A percentile compares a stretch with the other conserved stretches of the same genome.
These are phyloP conservation scores for Acanthamoeba comandoni DNA, from an alignment of 208 protist species.

Conservation along the genomic window DNA sequence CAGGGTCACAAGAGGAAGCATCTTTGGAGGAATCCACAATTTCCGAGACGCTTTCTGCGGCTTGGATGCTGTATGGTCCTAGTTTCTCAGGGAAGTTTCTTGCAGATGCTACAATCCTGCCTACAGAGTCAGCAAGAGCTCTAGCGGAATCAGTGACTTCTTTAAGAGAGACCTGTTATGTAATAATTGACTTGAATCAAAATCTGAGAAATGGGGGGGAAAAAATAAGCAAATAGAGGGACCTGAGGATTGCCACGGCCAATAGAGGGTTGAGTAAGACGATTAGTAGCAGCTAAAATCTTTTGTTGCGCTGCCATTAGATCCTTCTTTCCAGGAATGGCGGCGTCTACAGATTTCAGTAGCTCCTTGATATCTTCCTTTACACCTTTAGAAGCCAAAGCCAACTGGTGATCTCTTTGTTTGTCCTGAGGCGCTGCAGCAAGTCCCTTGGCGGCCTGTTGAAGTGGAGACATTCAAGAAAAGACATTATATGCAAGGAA, in stretches of 20 bases:
- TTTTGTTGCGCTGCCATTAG: slow-evolving; percentile 67
- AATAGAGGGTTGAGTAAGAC: slow-evolving; percentile 23
- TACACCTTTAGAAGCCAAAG: slow-evolving; percentile 37
- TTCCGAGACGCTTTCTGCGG: slow-evolving; percentile 63
- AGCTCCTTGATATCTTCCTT: slow-evolving; percentile 64
- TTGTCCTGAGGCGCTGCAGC: slow-evolving; percentile 52
- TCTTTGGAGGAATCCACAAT: slow-evolving; percentile 73
- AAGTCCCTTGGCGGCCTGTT: slow-evolving; percentile 48
- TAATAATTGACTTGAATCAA: background rate
- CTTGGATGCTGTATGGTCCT: slow-evolving; percentile 66
- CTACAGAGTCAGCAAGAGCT: slow-evolving; percentile 52
- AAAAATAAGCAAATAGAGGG: background rate
- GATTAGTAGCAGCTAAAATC: slow-evolving; percentile 45
- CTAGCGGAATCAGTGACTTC: slow-evolving; percentile 62
- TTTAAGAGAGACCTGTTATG: slow-evolving; percentile 39
- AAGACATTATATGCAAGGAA: no score
- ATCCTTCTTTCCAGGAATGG: slow-evolving; percentile 68
- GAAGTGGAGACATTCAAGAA: no score
- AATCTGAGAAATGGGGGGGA: background rate
- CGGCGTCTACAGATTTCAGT: slow-evolving; percentile 72
- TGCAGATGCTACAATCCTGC: slow-evolving; percentile 66
- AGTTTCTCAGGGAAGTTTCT: slow-evolving; percentile 75
- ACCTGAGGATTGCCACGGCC: slow-evolving; percentile 58
- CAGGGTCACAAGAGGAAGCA: slow-evolving; percentile 55
- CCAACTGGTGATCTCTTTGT: slow-evolving; percentile 55